Conservation (phyloP, 2,329 filamentous ascomycete genomes). For the Pyrenophora teres region DNA sequence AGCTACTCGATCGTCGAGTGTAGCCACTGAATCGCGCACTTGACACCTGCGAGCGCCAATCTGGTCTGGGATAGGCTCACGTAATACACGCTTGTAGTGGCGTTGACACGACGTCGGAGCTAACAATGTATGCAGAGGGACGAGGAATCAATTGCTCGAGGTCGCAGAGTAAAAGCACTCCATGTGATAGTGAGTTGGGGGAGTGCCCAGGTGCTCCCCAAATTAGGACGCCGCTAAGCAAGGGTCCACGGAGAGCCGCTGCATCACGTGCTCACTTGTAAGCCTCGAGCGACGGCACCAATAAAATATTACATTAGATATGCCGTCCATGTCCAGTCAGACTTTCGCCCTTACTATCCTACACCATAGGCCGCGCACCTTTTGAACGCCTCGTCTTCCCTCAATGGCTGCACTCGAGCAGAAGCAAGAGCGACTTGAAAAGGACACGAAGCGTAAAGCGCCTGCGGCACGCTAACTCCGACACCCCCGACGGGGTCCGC, state of each 20-base stretch:
- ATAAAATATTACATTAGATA: too few species aligned
- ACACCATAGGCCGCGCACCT: too few species aligned
- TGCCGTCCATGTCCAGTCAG: too few species aligned
- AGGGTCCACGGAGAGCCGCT: slow-evolving; percentile 14
- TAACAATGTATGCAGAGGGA: slow-evolving; percentile 13
- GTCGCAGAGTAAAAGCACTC: slow-evolving; percentile 29
- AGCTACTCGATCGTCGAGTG: slow-evolving; percentile 22
- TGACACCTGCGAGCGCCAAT: not conserved
- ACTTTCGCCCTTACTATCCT: too few species aligned
- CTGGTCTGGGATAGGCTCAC: not conserved
- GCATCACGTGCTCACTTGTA: not conserved
- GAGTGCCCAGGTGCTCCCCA: slow-evolving; percentile 7
- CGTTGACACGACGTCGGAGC: slow-evolving; percentile 4
- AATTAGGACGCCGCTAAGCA: slow-evolving; percentile 23
- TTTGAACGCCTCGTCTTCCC: too few species aligned
- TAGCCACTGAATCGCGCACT: slow-evolving; percentile 11
- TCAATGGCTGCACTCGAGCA: too few species aligned
- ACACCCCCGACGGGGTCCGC: slow-evolving; percentile 8
- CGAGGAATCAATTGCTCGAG: slow-evolving; percentile 13
- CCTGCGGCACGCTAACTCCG: slow-evolving; percentile 20
- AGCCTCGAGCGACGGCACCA: slow-evolving; percentile 1
- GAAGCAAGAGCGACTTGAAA: not conserved
- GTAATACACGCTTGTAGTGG: not conserved
- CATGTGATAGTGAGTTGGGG: slow-evolving; percentile 30
- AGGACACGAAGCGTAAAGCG: slow-evolving; percentile 18